Conservation (phyloP, 306 rosid species). For the Pyrus pyrifolia region DNA sequence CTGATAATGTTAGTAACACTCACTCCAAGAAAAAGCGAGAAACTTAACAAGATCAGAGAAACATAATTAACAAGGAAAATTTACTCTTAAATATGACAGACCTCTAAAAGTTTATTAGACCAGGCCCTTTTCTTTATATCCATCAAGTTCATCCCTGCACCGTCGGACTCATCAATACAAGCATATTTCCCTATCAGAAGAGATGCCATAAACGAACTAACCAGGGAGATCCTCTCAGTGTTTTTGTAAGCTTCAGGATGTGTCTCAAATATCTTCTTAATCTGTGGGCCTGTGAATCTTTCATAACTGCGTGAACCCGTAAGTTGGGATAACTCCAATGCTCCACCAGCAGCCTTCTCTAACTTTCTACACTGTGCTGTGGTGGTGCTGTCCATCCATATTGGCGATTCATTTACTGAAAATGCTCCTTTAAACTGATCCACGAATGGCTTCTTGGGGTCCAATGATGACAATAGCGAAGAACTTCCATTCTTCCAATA, state of each 20-base stretch:
- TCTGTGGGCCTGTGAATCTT: constrained; percentile 88
- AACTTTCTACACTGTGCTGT: constrained; percentile 67
- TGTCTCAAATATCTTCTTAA: constrained; percentile 60
- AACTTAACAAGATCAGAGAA: not conserved
- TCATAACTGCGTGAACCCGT: constrained; percentile 87
- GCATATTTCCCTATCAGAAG: constrained; percentile 70
- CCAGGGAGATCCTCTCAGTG: constrained; percentile 93
- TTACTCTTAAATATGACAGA: constrained; percentile 11
- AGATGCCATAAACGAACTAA: constrained; percentile 92
- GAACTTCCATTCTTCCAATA: constrained; percentile 84
- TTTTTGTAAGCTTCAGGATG: constrained; percentile 51
- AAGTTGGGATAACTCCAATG: constrained; percentile 61
- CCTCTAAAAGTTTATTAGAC: constrained; percentile 72
- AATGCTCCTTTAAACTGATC: constrained; percentile 65
- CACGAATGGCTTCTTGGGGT: constrained; percentile 45
- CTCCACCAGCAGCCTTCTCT: constrained; percentile 89
- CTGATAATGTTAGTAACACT: not conserved
- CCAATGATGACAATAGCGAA: constrained; percentile 54
- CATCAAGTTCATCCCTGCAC: constrained; percentile 96
- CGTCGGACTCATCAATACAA: constrained; percentile 83
- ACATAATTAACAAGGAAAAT: not conserved
- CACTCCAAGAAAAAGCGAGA: not conserved
- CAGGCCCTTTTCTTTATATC: constrained; percentile 64
- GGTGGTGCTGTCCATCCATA: constrained; percentile 97
- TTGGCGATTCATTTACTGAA: constrained; percentile 58